Evolutionary conservation across 768 basidiomycete genomes (phyloP), one percentile per base, ranked within the genome.

Genomic region (Boletus tylopilopsis): DNA sequence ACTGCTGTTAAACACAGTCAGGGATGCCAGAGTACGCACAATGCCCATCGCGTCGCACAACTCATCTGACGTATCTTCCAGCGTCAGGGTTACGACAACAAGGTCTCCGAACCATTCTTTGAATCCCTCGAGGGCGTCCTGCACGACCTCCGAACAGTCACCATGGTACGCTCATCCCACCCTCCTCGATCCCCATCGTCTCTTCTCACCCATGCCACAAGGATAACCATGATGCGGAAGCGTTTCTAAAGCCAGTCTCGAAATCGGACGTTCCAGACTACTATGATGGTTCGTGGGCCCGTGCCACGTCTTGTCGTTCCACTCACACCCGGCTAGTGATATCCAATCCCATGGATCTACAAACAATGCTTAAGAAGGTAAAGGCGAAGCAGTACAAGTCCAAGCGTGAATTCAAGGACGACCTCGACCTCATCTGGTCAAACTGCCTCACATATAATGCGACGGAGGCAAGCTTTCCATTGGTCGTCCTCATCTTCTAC

Each of bases 401-500:
- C 25, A 98, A 98, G 71, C 77, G 82, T 55, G 90, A 94, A 60
- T 98, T 99, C 70, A 86, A 87, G 55, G 86, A 90, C 51, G 96
- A 99, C 71, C 74, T 99, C 36, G 90, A 95, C 57, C 80, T 97
- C 53, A 97, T 99, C 57, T 99, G 96, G 96, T 82, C 83, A 39
- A 99, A 98, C 57, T 97, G 95, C 68, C 80, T 87, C 55, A 83
- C 79, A 6, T 98, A 98, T 68, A 99, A 99, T 67, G 85, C 90
- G 16, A 79, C 84, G 11, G 88, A 93, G 74, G 94, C 92, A 58
- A 52, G 87, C 77, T n/a, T 38, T 22, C n/a, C 23, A 13, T 21
- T 36, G 8, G 22, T 39, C 16, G 5, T 35, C 37, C 13, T n/a
- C 42, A 22, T 34, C 45, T 39, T 32, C 32, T 15, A 18, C 39